These are phyloP conservation scores for Xylaria telfairii DNA, from an alignment of 495 filamentous ascomycete genomes.

Conservation along the genomic window DNA sequence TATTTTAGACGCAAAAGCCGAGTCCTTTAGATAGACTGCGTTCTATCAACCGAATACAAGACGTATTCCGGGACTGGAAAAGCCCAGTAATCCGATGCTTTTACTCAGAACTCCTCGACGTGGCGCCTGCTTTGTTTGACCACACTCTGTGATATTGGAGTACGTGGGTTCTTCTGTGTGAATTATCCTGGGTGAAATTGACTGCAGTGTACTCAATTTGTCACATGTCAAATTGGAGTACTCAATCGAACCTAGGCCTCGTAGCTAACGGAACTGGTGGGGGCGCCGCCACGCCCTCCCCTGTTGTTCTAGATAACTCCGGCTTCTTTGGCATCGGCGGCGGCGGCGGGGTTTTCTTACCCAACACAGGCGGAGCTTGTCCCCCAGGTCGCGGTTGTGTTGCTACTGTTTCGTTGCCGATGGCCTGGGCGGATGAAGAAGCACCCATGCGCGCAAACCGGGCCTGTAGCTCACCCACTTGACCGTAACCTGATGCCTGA, in stretches of 20 bases:
- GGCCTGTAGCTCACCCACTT: slow-evolving; percentile 70
- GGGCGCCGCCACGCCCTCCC: slow-evolving; percentile 36
- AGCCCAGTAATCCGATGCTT: slow-evolving; percentile 16
- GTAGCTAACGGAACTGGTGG: slow-evolving; percentile 58
- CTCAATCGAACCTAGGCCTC: slow-evolving; percentile 45
- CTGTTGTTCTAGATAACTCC: slow-evolving; percentile 31
- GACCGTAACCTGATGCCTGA: slow-evolving; percentile 26
- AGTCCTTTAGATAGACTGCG: slow-evolving; percentile 12
- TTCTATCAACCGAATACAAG: slow-evolving; percentile 20
- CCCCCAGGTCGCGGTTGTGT: slow-evolving; percentile 30
- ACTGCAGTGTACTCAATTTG: background rate
- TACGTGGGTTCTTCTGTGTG: background rate
- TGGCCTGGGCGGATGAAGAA: slow-evolving; percentile 32
- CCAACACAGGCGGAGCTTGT: slow-evolving; percentile 37
- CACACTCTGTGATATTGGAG: background rate
- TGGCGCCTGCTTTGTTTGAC: background rate
- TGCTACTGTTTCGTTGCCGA: background rate
- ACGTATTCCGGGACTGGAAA: slow-evolving; percentile 2
- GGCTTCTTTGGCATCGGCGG: slow-evolving; percentile 72
- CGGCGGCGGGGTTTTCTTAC: slow-evolving; percentile 70
- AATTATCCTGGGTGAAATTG: background rate
- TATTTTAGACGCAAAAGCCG: slow-evolving; percentile 19
- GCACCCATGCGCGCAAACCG: slow-evolving; percentile 65
- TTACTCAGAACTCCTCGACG: background rate
- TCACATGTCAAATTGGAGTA: background rate